phyloP scores from a whole-genome alignment of 768 basidiomycete species.

The Pholiota microspora region DNA sequence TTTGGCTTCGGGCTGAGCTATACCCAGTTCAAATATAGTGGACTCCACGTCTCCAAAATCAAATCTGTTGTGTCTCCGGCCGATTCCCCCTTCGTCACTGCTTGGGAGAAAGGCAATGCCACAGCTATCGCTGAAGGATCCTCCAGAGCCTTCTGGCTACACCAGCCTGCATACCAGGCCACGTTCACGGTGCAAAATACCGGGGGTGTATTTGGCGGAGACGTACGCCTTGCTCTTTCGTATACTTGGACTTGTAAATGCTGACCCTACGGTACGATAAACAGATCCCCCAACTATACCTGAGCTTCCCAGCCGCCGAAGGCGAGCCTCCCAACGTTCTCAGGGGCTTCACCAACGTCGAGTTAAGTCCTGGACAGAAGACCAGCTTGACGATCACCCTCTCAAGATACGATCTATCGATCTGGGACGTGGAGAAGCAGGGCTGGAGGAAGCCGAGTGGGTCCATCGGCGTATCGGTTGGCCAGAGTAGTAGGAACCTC shows the following conservation, averaged over 20 bases:
- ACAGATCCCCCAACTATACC: conserved; percentile 73
- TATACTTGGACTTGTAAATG: neutral
- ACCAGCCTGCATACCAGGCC: conserved; percentile 60
- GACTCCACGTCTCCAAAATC: conserved; percentile 48
- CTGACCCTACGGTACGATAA: neutral
- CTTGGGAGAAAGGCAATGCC: conserved; percentile 61
- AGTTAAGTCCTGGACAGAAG: conserved; percentile 45
- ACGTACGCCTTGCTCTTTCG: conserved; percentile 40
- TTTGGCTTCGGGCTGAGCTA: conserved; percentile 93
- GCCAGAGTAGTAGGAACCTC: conserved; percentile 65
- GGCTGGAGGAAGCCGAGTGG: conserved; percentile 74
- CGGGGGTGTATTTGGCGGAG: conserved; percentile 60
- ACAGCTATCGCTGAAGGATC: conserved; percentile 56
- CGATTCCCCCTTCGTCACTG: conserved; percentile 31
- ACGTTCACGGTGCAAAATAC: conserved; percentile 67
- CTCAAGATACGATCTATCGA: conserved; percentile 66
- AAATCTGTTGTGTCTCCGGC: conserved; percentile 34
- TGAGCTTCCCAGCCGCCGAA: conserved; percentile 61
- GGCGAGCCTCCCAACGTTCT: conserved; percentile 72
- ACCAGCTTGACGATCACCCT: conserved; percentile 51
- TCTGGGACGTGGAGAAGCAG: conserved; percentile 75
- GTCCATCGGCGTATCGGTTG: conserved; percentile 58
- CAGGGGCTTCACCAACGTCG: conserved; percentile 66
- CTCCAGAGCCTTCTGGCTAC: conserved; percentile 66
- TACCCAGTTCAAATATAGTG: conserved; percentile 73